These are phyloP conservation scores for Phaseolus coccineus DNA, from an alignment of 331 rosid species.

Conservation along the genomic window DNA sequence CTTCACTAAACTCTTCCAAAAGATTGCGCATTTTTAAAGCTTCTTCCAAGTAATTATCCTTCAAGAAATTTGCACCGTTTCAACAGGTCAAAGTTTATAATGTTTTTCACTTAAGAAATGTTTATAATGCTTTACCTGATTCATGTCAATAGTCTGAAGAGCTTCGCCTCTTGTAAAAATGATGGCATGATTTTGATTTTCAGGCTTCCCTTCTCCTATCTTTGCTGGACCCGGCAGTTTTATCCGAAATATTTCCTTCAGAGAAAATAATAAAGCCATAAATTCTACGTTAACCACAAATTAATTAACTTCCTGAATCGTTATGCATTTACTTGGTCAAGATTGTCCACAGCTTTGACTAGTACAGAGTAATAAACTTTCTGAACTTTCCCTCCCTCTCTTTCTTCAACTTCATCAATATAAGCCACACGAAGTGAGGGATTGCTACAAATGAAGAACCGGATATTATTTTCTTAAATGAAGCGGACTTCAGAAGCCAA, in stretches of 20 bases:
- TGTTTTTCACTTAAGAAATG: neutral
- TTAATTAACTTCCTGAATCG: constrained; percentile 35
- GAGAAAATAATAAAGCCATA: constrained; percentile 47
- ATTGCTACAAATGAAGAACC: constrained; percentile 60
- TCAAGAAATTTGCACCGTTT: constrained; percentile 44
- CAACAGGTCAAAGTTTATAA: constrained; percentile 39
- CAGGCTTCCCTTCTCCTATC: constrained; percentile 98
- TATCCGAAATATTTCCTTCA: constrained; percentile 89
- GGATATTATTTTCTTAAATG: constrained; percentile 42
- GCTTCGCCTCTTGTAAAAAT: constrained; percentile 97
- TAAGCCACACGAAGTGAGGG: constrained; percentile 98
- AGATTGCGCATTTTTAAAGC: constrained; percentile 99
- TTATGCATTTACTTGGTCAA: constrained; percentile 76
- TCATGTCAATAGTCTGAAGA: constrained; percentile 97
- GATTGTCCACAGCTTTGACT: constrained; percentile 88
- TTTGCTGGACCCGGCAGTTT: constrained; percentile 90
- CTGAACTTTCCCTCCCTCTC: constrained; percentile 78
- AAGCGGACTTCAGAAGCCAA: constrained; percentile 40
- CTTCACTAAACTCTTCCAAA: constrained; percentile 91
- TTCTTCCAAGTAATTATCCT: constrained; percentile 99
- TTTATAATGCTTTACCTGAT: constrained; percentile 68
- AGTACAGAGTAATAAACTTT: constrained; percentile 95
- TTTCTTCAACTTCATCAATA: constrained; percentile 97
- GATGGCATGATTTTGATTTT: constrained; percentile 96
- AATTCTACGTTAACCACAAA: constrained; percentile 38